Conservation (phyloP, 192 early-diverging fungal species). For the Chytriomyces sp. region DNA sequence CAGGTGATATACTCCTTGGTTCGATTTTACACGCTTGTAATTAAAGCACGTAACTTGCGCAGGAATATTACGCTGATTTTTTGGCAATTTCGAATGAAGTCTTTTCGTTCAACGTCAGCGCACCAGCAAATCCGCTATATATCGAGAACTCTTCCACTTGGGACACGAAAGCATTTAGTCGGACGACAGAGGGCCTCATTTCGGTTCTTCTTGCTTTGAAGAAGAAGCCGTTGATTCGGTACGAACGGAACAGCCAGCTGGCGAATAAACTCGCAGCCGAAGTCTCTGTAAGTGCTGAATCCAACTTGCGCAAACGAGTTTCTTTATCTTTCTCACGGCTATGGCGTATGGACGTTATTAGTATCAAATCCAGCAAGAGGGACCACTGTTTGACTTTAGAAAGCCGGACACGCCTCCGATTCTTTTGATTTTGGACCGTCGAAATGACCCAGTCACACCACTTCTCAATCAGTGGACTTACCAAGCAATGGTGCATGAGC, state of each 20-base stretch:
- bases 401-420: constrained; percentile 83
- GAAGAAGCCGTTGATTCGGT: constrained; percentile 90
- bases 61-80: constrained; percentile 95
- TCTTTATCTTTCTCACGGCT: neutral
- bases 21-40: constrained; percentile 11
- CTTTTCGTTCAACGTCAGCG: constrained; percentile 76
- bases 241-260: constrained; percentile 81
- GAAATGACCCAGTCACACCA: constrained; percentile 95
- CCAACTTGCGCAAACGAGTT: neutral
- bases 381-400: constrained; percentile 78
- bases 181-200: constrained; percentile 79
- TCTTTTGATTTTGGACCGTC: constrained; percentile 88
- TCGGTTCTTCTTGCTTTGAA: constrained; percentile 83
- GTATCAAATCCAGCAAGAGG: constrained; percentile 79
- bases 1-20: constrained; percentile 61
- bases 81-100: constrained; percentile 81
- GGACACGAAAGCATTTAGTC: constrained; percentile 77
- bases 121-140: constrained; percentile 70
- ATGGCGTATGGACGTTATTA: constrained; percentile 30
- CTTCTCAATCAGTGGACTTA: constrained; percentile 97
- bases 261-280: constrained; percentile 83
- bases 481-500: constrained; percentile 97
- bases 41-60: neutral
- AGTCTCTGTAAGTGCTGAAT: constrained; percentile 61
- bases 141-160: constrained; percentile 74